phyloP scores from a whole-genome alignment of 495 filamentous ascomycete species.

The Tetracladium marchalianum region DNA sequence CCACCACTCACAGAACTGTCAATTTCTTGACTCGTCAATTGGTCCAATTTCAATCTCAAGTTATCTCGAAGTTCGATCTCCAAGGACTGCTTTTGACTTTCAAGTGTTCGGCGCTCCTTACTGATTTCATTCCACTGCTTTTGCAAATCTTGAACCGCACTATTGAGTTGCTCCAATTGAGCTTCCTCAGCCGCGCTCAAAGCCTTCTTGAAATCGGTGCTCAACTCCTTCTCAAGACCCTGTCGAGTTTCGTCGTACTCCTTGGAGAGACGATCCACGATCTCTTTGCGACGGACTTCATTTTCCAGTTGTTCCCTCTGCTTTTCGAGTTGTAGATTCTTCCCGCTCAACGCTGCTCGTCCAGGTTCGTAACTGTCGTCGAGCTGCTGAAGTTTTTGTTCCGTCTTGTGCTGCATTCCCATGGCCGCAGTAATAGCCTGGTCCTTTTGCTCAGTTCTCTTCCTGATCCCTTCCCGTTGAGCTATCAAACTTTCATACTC shows the following conservation, averaged over 20 bases:
- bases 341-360: conserved; percentile 59
- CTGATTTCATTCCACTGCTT: conserved; percentile 66
- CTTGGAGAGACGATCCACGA: conserved; percentile 65
- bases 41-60: conserved; percentile 73
- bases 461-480: conserved; percentile 48
- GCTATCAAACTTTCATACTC: conserved; percentile 48
- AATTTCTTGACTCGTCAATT: conserved; percentile 68
- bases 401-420: conserved; percentile 71
- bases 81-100: conserved; percentile 63
- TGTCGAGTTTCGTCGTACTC: conserved; percentile 62
- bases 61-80: conserved; percentile 84
- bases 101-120: conserved; percentile 64
- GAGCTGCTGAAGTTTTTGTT: conserved; percentile 66
- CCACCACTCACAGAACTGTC: conserved; percentile 52
- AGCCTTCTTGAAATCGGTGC: conserved; percentile 84
- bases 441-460: conserved; percentile 63
- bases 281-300: conserved; percentile 56
- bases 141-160: conserved; percentile 59
- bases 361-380: conserved; percentile 78
- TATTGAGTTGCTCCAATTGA: conserved; percentile 60
- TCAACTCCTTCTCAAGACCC: conserved; percentile 67
- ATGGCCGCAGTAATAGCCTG: conserved; percentile 79
- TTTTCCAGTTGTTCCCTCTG: conserved; percentile 65
- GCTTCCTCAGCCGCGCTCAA: conserved; percentile 75
- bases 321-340: conserved; percentile 59